Base-by-base conservation (phyloP, 1,139 yeast species). In the Lodderomyces beijingensis region DNA sequence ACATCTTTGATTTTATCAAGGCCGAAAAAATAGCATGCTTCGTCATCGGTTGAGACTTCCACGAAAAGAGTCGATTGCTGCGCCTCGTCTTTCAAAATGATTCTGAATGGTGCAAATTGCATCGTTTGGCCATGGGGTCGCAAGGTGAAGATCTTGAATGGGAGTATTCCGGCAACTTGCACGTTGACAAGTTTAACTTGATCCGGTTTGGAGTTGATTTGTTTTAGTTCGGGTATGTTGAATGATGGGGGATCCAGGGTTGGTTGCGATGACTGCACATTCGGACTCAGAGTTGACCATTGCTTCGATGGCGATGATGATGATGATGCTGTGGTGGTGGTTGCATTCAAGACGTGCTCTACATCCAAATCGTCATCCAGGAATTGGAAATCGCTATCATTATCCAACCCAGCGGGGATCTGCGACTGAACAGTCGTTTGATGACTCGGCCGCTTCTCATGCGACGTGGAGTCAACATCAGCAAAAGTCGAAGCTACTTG, bases 101-200 rank as follows among this genome's bases (percentile, higher is more conserved):
- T 28, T 34, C 48, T 55, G 34, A 62, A 50, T 6, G 45, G 43
- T 2, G 57, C 43, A 2, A 57, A 41, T 33, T 60, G 60, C 13
- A 60, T 32, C 1, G 67, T 57, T 21, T 65, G 41, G 5, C 45
- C 43, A 32, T 46, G 57, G 1, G 67, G 68, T 33, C 55, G 57
- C 8, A 63, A 43, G 2, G 57, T 41, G 18, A 62, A 49, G 3
- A 49, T 45, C 6, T 37, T 37, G n/a, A 33, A 18, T 10, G 25
- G 25, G 10, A 23, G n/a, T 6, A 23, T 23, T n/a, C n/a, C n/a
- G n/a, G n/a, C n/a, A n/a, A n/a, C n/a, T n/a, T n/a, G n/a, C n/a
- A n/a, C n/a, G n/a, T n/a, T n/a, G n/a, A n/a, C n/a, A n/a, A n/a
- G n/a, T n/a, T n/a, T n/a, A n/a, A n/a, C n/a, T n/a, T n/a, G n/a